Percentiles rank a stretch among this genome's conserved stretches.
Conservation (phyloP, 257 asterid genomes). For the Solanum rostratum region DNA sequence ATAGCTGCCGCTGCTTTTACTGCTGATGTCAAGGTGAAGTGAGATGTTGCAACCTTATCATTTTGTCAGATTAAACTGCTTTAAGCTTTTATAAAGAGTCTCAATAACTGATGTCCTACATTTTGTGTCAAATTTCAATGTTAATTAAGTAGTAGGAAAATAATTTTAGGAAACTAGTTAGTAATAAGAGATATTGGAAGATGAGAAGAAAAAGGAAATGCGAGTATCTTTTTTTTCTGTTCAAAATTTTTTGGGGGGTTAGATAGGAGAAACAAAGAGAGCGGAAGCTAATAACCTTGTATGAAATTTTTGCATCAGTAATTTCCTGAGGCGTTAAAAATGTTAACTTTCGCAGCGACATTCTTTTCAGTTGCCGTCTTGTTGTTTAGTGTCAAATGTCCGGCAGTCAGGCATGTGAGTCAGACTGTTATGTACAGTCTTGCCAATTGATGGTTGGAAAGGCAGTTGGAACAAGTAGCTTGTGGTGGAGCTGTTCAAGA, state of each 20-base stretch:
- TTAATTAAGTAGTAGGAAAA: not conserved
- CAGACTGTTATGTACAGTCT: not conserved
- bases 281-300: not conserved
- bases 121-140: not conserved
- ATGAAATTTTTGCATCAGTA: not conserved
- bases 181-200: not conserved
- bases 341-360: not conserved
- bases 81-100: not conserved
- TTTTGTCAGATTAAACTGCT: not conserved
- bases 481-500: not conserved
- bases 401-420: not conserved
- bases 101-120: not conserved
- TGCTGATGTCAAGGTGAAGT: conserved; percentile 90
- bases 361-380: not conserved
- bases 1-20: conserved; percentile 99
- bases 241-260: not conserved
- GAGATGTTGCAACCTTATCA: not conserved
- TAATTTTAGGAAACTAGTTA: not conserved
- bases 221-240: not conserved
- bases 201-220: not conserved
- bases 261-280: not conserved
- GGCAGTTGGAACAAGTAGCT: not conserved
- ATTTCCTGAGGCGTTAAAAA: not conserved
- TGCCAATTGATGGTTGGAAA: not conserved
- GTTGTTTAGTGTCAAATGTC: not conserved